Evolutionary conservation across 768 basidiomycete species (phyloP), one percentile per base, ranked within the genome.

Genomic region (Auricularia heimuer): DNA sequence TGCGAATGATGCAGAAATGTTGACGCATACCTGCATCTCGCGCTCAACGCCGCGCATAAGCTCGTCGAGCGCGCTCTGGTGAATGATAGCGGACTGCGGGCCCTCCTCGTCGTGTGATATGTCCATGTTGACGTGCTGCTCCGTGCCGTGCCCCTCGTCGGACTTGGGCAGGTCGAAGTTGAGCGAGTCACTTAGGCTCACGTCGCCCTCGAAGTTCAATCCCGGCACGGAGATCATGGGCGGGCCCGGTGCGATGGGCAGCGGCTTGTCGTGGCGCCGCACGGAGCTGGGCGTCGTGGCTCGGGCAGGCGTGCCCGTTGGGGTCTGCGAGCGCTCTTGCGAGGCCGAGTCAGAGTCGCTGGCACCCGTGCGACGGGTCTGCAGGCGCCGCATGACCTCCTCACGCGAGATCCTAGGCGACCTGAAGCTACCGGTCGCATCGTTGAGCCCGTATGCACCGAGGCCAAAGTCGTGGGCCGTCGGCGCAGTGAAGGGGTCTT

Each of bases 31-130:
- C 56, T 51, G 14, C 24, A 60, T 60, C 29, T 60, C 56, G 24
- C 56, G 56, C 36, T 67, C 69, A 33, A 68, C 69, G 21, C 69
- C 69, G 21, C 67, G 42, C 68, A 90, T 87, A 36, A 90, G 77
- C 54, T 86, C 77, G 70, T 90, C 88, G 36, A 90, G 78, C 4
- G 88, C 88, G 66, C 85, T 87, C 66, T 42, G 39, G 39, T 42
- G 39, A 14, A 42, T 42, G 39, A 42, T 42, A 42, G 39, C 39
- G 12, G 39, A 42, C 39, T 42, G 39, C 39, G 39, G 39, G 39
- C 39, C 39, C 39, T 84, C 83, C 82, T 88, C 88, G 60, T 88
- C 88, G 77, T 71, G 73, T 6, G 47, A 16, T 8, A 21, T 6
- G 18, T 51, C 16, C 34, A 35, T 51, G 16, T 61, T 64, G 16